phyloP scores from a whole-genome alignment of 164 flowering plant genomes.

The Berberis thunbergii region DNA sequence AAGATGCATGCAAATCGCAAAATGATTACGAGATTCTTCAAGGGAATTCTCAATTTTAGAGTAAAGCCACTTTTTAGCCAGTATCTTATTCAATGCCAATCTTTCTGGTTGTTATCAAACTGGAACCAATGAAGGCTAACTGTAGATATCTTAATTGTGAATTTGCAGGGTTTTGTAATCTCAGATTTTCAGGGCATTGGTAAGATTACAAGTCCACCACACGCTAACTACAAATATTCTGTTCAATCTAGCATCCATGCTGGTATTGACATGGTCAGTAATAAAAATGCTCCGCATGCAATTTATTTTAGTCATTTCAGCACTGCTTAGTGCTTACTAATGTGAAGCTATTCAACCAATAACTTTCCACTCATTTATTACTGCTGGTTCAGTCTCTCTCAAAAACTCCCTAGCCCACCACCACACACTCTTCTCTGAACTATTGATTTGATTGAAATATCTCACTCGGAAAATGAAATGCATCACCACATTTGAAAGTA shows the following conservation, averaged over 20 bases:
- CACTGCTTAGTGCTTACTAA: background rate
- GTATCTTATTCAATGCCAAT: background rate
- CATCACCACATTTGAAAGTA: too few relatives aligned
- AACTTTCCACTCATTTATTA: too few relatives aligned
- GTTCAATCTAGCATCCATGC: constrained; percentile 1
- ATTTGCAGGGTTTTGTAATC: constrained; percentile 38
- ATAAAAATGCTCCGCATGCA: background rate
- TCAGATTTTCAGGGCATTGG: constrained; percentile 46
- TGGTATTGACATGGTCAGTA: constrained; percentile 6
- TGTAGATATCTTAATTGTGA: background rate
- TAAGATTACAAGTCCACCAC: constrained; percentile 1
- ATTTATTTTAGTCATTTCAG: too few relatives aligned
- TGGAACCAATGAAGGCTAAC: background rate
- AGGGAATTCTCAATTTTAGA: constrained; percentile 28
- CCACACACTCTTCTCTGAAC: too few relatives aligned
- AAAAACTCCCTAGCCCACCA: too few relatives aligned
- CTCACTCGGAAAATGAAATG: too few relatives aligned
- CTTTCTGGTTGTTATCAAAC: background rate
- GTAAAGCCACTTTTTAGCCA: constrained; percentile 10
- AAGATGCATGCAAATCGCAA: constrained; percentile 15
- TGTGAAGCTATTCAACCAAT: background rate
- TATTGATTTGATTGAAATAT: too few relatives aligned
- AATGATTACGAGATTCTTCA: constrained; percentile 22
- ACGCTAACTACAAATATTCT: constrained; percentile 1
- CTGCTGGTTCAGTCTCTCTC: too few relatives aligned